These are phyloP conservation scores for Diplocarpon mali DNA, from an alignment of 2,329 filamentous ascomycete genomes.

Conservation along the genomic window DNA sequence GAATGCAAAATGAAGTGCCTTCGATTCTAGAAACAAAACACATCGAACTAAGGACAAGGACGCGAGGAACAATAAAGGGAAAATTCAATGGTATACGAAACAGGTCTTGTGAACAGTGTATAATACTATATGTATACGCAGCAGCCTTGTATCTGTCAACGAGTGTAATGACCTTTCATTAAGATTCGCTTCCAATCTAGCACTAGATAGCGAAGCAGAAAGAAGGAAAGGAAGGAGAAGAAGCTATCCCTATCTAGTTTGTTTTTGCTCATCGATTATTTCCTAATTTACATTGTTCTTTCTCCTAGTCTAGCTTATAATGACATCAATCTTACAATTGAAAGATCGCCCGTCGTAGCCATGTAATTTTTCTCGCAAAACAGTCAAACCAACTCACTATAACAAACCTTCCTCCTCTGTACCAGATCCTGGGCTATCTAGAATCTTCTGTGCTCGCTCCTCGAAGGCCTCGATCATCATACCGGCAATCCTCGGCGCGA, in stretches of 20 bases:
- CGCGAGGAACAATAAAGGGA: not conserved
- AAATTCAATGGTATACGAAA: not conserved
- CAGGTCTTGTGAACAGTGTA: not conserved
- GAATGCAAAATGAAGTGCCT: not conserved
- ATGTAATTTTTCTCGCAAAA: too few relatives aligned
- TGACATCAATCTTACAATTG: too few relatives aligned
- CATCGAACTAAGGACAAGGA: not conserved
- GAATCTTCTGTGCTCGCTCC: slow-evolving; percentile 54
- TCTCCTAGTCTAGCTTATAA: too few relatives aligned
- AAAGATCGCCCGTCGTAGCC: too few relatives aligned
- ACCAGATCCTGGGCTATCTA: slow-evolving; percentile 26
- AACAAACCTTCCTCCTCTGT: not conserved
- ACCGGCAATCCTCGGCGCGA: slow-evolving; percentile 73
- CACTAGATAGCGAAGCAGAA: too few relatives aligned
- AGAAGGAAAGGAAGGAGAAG: too few relatives aligned
- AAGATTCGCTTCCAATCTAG: too few relatives aligned
- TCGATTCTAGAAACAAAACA: not conserved
- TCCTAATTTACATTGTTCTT: too few relatives aligned
- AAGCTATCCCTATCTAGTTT: too few relatives aligned
- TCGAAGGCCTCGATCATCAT: slow-evolving; percentile 94
- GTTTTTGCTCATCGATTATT: too few relatives aligned
- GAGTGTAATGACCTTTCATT: too few relatives aligned
- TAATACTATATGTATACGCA: not conserved
- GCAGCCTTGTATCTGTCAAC: not conserved
- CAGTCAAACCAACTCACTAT: not conserved